Evolutionary conservation across 768 basidiomycete species (phyloP).

Genomic region (Hypsizygus marmoreus): DNA sequence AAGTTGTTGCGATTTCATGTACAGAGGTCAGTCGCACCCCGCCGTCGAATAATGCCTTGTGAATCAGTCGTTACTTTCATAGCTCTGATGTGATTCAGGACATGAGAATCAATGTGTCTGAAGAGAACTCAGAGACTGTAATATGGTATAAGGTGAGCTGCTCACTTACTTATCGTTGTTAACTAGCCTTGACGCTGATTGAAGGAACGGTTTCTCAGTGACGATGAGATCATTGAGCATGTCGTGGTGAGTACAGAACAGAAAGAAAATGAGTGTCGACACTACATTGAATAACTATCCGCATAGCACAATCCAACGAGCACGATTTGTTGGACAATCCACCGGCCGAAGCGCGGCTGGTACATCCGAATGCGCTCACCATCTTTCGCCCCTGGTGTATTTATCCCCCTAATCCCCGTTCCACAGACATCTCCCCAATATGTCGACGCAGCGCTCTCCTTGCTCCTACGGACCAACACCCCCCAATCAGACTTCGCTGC

Average conservation of each 20-base stretch:
- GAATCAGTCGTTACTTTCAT: neutral
- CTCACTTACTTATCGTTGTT: neutral
- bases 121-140: slow-evolving; percentile 57
- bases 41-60: neutral
- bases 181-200: slow-evolving; percentile 12
- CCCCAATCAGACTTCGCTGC: slow-evolving; percentile 16
- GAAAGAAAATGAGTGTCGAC: neutral
- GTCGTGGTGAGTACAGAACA: slow-evolving; percentile 56
- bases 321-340: slow-evolving; percentile 72
- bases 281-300: neutral
- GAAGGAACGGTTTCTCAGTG: slow-evolving; percentile 74
- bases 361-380: slow-evolving; percentile 79
- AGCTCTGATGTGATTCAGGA: slow-evolving; percentile 78
- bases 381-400: slow-evolving; percentile 62
- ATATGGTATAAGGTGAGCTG: slow-evolving; percentile 72
- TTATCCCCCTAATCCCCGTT: slow-evolving; percentile 56
- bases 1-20: slow-evolving; percentile 27
- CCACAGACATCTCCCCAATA: slow-evolving; percentile 47
- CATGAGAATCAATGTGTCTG: slow-evolving; percentile 63
- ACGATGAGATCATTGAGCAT: slow-evolving; percentile 76
- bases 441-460: slow-evolving; percentile 51
- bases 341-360: slow-evolving; percentile 82
- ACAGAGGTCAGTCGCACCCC: slow-evolving; percentile 28
- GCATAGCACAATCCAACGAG: slow-evolving; percentile 67
- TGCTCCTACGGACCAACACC: slow-evolving; percentile 53